Evolutionary conservation across 257 asterid species (phyloP), one percentile per base, ranked within the genome.

Genomic region (Gynochthodes officinalis): DNA sequence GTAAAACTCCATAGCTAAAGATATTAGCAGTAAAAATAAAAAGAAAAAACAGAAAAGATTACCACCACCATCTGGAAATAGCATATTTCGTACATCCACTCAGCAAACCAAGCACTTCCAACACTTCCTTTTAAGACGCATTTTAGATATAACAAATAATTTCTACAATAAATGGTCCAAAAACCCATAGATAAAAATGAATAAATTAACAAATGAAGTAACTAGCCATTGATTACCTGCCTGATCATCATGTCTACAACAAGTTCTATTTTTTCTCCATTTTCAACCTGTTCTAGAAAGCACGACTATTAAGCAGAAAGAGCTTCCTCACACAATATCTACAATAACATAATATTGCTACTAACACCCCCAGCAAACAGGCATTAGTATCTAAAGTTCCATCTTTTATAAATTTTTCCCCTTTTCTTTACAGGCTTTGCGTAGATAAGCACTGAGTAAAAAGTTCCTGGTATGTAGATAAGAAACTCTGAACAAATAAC

Each of bases 201-300:
- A 11, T 0, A 52, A 25, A 3, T 14, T 1, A 33, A 42, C 21
- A 60, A 58, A 8, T 0, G 12, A 33, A 72, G 39, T 30, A 59
- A 59, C 19, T 8, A 10, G 37, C 44, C 28, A 48, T 30, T 16
- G n/a, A 43, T 76, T 86, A 93, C 98, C 97, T 93, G 82, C 98
- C 98, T 97, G n/a, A 93, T 93, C 50, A 92, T 82, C 98, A 93
- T 93, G 88, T 93, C 91, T 61, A 93, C 98, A 48, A 93, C 97
- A 78, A 93, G 97, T 84, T 93, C 91, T 97, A 93, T 93, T 85
- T 86, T 93, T 58, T 97, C 98, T 62, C 98, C 98, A 79, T 88
- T 91, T 69, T 97, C 98, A 64, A 93, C 93, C 64, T 86, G 68
- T 53, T 96, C 98, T 67, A 93, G 78, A 81, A 80, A 93, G 78